These are phyloP conservation scores for Candida sonorensis DNA, from an alignment of 805 yeast genomes.

Conservation along the genomic window DNA sequence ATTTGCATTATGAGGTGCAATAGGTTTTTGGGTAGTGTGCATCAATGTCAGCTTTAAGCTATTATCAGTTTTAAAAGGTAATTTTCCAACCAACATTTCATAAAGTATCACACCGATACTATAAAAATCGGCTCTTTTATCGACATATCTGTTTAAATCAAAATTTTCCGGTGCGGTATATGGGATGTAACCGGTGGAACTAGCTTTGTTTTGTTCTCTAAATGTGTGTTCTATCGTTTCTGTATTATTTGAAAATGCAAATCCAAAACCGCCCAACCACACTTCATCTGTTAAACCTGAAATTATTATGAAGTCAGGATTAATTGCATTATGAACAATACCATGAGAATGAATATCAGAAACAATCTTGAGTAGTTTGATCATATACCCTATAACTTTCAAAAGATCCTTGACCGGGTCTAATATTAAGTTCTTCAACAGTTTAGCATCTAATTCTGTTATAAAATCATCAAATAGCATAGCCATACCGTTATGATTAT, in stretches of 20 bases:
- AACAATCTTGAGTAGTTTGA: constrained; percentile 20
- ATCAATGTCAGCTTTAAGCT: constrained; percentile 32
- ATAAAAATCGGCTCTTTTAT: constrained; percentile 42
- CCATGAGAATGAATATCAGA: constrained; percentile 32
- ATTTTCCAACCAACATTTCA: constrained; percentile 37
- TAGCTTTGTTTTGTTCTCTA: constrained; percentile 33
- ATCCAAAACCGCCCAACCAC: constrained; percentile 42
- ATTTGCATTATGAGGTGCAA: constrained; percentile 31
- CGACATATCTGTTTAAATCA: constrained; percentile 33
- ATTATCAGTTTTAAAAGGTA: constrained; percentile 37
- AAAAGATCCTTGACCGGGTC: constrained; percentile 11
- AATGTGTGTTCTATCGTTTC: constrained; percentile 38
- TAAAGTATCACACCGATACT: constrained; percentile 44
- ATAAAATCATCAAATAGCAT: constrained; percentile 3
- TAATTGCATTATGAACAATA: constrained; percentile 42
- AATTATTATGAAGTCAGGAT: constrained; percentile 32
- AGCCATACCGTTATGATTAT: constrained; percentile 3
- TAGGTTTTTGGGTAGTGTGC: constrained; percentile 35
- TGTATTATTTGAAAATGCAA: constrained; percentile 32
- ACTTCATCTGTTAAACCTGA: constrained; percentile 27
- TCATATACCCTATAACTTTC: constrained; percentile 16
- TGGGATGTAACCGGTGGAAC: constrained; percentile 34
- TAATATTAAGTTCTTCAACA: not conserved
- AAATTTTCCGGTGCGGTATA: constrained; percentile 47
- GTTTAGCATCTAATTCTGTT: not conserved